Base-by-base conservation (phyloP, 257 asterid species). In the Mentha longifolia region DNA sequence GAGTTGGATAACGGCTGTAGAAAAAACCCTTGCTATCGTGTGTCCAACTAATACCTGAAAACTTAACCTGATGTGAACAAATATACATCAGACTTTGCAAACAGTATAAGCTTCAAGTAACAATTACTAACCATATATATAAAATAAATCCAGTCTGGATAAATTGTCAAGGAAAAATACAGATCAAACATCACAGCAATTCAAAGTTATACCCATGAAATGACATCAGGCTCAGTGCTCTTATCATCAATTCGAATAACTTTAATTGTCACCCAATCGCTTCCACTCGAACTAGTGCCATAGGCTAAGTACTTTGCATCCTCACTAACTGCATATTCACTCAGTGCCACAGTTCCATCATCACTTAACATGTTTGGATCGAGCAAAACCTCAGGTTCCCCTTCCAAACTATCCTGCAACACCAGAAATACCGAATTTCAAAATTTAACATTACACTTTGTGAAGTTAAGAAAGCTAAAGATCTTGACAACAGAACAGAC, bases 1-100 rank as follows among this genome's bases (percentile, higher is more conserved):
- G 98, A 77, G 94, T 81, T 55, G 98, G 99, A 76, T 88, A 95
- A 57, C 99, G 96, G 83, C 95, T 81, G 82, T 94, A 91, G 83
- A 91, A 94, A 74, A 89, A 94, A 5, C 99, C 99, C 80, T 85
- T 92, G 84, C 83, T 71, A 70, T 95, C 99, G 78, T 83, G 90
- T 0, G 98, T 95, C 98, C 99, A 95, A 75, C 92, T 82, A 56
- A 87, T 63, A 42, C 62, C 49, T 20, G 97, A 87, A 77, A 94
- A 94, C 81, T 94, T 94, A 55, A 91, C 97, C 99, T 94, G 86
- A 12, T 16, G 71, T 15, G 20, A 30, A 59, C 70, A 76, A 46
- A 59, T 3, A 61, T 19, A 37, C 15, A 54, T 76, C 51, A 74
- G 51, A 20, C 16, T 20, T 55, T 6, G 16, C 17, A 10, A 66